Evolutionary conservation across 78 protist genomes (phyloP).

Genomic region (Dictyostelium brefeldianum): DNA sequence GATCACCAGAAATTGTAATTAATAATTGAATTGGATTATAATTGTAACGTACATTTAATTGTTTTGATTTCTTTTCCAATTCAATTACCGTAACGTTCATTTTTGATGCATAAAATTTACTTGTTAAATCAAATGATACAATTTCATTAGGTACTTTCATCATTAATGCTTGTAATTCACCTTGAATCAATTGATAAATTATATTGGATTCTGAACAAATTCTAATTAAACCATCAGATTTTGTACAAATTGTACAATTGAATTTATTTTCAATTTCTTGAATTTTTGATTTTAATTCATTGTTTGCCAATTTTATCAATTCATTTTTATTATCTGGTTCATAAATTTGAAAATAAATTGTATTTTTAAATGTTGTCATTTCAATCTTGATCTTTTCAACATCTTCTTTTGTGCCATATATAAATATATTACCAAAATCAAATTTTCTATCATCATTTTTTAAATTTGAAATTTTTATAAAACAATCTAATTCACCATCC

Average conservation of each 20-base stretch:
- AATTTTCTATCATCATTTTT: background rate
- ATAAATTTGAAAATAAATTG: background rate
- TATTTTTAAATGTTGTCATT: background rate
- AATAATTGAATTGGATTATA: background rate
- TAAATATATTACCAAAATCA: background rate
- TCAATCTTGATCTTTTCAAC: background rate
- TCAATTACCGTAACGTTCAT: background rate
- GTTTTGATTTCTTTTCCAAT: background rate
- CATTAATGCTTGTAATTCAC: background rate
- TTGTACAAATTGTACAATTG: background rate
- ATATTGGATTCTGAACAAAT: background rate
- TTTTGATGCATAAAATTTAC: background rate
- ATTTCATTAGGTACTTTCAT: background rate
- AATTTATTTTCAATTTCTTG: background rate
- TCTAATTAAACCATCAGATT: background rate
- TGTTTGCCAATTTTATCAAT: background rate
- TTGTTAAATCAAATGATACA: background rate
- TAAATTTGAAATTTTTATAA: background rate
- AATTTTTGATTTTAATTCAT: background rate
- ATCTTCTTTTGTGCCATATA: background rate
- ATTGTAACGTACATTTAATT: background rate
- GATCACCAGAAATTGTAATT: conserved; percentile 1
- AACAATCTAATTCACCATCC: background rate
- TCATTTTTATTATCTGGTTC: background rate
- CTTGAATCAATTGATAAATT: background rate